Conservation (phyloP, 306 rosid genomes). For the Aeschynomene evenia region DNA sequence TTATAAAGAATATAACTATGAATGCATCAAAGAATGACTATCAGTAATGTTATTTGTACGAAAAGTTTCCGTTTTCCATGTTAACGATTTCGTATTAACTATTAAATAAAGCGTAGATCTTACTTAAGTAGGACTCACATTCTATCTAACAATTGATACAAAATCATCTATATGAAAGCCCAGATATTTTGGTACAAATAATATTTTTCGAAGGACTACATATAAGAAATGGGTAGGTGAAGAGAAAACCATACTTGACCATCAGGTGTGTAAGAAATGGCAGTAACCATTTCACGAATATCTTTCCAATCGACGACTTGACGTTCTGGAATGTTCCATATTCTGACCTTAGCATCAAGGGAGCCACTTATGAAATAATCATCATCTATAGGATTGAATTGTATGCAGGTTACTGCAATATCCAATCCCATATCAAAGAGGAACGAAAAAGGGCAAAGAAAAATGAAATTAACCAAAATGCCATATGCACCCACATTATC, state of each 20-base stretch:
- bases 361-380: constrained; percentile 78
- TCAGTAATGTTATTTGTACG: too few relatives aligned
- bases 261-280: constrained; percentile 68
- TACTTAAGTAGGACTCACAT: too few relatives aligned
- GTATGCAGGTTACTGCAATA: constrained; percentile 76
- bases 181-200: too few relatives aligned
- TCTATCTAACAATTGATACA: too few relatives aligned
- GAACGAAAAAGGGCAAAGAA: background rate
- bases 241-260: constrained; percentile 52
- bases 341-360: constrained; percentile 74
- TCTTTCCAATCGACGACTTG: constrained; percentile 80
- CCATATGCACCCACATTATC: background rate
- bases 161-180: too few relatives aligned
- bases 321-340: constrained; percentile 66
- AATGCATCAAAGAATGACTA: background rate
- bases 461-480: background rate
- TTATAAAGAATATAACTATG: background rate
- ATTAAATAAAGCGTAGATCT: too few relatives aligned
- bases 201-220: too few relatives aligned
- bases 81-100: too few relatives aligned
- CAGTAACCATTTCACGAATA: constrained; percentile 78
- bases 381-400: constrained; percentile 71
- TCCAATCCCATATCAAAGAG: constrained; percentile 7
- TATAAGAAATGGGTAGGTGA: background rate
- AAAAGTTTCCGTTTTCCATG: too few relatives aligned